A percentile compares a stretch with the other conserved stretches of the same genome.
Conservation (phyloP, 352 stramenopile species). For the Globisporangium middletonii region DNA sequence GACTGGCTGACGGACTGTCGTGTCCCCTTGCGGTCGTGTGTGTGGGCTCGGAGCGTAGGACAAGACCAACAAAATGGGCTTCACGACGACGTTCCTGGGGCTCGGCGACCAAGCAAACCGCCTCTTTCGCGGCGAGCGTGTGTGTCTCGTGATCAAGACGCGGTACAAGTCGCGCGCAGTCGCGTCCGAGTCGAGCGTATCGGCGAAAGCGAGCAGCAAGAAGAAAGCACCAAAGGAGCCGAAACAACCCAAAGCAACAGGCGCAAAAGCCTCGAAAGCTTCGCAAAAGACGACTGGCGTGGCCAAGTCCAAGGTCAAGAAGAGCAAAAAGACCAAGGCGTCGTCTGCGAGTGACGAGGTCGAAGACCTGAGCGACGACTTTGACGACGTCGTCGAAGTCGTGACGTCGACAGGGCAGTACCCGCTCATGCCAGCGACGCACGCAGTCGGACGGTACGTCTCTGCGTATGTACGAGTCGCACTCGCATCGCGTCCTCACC, state of each 20-base stretch:
- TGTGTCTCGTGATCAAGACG: slow-evolving; percentile 80
- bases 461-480: background rate
- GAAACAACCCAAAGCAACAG: slow-evolving; percentile 12
- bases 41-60: slow-evolving; percentile 27
- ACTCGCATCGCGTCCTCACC: background rate
- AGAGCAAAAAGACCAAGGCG: slow-evolving; percentile 15
- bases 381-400: slow-evolving; percentile 54
- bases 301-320: slow-evolving; percentile 15
- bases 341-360: slow-evolving; percentile 24
- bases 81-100: slow-evolving; percentile 79
- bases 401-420: slow-evolving; percentile 30
- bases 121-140: slow-evolving; percentile 55
- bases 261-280: slow-evolving; percentile 18
- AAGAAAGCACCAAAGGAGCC: slow-evolving; percentile 19
- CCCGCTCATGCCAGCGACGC: slow-evolving; percentile 43
- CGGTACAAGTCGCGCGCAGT: slow-evolving; percentile 32
- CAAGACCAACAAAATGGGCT: slow-evolving; percentile 75
- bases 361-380: slow-evolving; percentile 62
- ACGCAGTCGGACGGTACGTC: slow-evolving; percentile 41
- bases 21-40: too few relatives aligned
- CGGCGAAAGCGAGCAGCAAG: slow-evolving; percentile 22
- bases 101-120: slow-evolving; percentile 43
- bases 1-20: background rate
- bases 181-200: slow-evolving; percentile 16
- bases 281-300: background rate